A percentile compares a stretch with the other conserved stretches of the same genome.
Evolutionary conservation across 805 yeast genomes (phyloP).

Genomic region (Candida tallmaniae): DNA sequence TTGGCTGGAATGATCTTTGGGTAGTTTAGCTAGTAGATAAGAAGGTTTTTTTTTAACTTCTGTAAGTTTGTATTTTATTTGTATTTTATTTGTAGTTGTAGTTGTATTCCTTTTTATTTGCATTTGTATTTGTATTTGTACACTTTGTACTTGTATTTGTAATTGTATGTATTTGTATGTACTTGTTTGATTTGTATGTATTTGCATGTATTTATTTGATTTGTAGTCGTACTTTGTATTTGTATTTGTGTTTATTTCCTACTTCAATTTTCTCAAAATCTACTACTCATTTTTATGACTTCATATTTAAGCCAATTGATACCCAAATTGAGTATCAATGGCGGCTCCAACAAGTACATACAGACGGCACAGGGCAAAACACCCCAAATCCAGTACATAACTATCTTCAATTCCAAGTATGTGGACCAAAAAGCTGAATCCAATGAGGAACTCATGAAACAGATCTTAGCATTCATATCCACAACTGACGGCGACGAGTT

Average conservation of each 20-base stretch:
- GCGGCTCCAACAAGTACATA: slow-evolving; percentile 9
- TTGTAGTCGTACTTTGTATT: too few species aligned
- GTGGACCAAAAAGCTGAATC: slow-evolving; percentile 21
- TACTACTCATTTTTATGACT: slow-evolving; percentile 7
- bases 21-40: background rate
- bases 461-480: slow-evolving; percentile 28
- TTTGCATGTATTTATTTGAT: too few species aligned
- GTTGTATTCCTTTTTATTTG: too few species aligned
- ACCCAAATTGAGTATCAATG: slow-evolving; percentile 17
- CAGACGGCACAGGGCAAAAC: slow-evolving; percentile 11
- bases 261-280: too few species aligned
- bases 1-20: slow-evolving; percentile 75
- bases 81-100: too few species aligned
- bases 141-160: too few species aligned
- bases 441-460: slow-evolving; percentile 26
- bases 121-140: too few species aligned
- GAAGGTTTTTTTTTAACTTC: too few species aligned
- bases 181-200: too few species aligned
- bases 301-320: slow-evolving; percentile 26
- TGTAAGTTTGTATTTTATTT: too few species aligned
- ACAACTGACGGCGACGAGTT: slow-evolving; percentile 8
- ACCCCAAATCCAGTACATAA: slow-evolving; percentile 12
- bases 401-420: slow-evolving; percentile 30
- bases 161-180: too few species aligned
- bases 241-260: too few species aligned